phyloP scores from a whole-genome alignment of 1,139 yeast species.

The Protomyces inouyei region DNA sequence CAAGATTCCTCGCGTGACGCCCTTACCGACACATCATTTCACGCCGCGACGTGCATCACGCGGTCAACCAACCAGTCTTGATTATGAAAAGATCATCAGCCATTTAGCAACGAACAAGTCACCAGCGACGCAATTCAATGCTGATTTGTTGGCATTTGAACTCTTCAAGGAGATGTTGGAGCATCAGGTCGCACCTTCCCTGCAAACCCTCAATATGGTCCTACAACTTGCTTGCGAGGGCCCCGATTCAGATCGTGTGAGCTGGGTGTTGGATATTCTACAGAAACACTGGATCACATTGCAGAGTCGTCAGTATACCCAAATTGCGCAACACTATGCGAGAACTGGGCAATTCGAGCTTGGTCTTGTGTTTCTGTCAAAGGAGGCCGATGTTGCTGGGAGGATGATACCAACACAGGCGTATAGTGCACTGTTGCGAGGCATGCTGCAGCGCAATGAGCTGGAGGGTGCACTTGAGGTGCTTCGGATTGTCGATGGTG shows the following conservation, averaged over 20 bases:
- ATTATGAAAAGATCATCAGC: not conserved
- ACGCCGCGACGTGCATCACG: not conserved
- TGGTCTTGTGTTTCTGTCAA: constrained; percentile 1
- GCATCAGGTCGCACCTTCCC: not conserved
- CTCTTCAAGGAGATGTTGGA: not conserved
- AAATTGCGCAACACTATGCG: not conserved
- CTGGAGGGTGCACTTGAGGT: constrained; percentile 1
- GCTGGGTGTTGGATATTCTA: not conserved
- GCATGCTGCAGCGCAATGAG: not conserved
- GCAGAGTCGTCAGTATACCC: not conserved
- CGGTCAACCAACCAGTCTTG: not conserved
- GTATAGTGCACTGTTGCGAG: not conserved
- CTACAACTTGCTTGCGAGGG: not conserved
- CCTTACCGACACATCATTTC: not conserved
- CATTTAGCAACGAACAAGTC: not conserved
- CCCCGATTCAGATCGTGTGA: not conserved
- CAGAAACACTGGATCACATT: not conserved
- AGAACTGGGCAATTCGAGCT: constrained; percentile 5
- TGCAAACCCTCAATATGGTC: not conserved
- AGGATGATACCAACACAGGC: not conserved
- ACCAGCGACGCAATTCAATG: not conserved
- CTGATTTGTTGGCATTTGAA: not conserved
- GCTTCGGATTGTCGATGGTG: constrained; percentile 1
- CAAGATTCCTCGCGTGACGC: not conserved
- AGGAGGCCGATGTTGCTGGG: not conserved